A percentile compares a stretch with the other conserved stretches of the same genome.
Conservation (phyloP, 768 basidiomycete genomes). For the Obba rivulosa region DNA sequence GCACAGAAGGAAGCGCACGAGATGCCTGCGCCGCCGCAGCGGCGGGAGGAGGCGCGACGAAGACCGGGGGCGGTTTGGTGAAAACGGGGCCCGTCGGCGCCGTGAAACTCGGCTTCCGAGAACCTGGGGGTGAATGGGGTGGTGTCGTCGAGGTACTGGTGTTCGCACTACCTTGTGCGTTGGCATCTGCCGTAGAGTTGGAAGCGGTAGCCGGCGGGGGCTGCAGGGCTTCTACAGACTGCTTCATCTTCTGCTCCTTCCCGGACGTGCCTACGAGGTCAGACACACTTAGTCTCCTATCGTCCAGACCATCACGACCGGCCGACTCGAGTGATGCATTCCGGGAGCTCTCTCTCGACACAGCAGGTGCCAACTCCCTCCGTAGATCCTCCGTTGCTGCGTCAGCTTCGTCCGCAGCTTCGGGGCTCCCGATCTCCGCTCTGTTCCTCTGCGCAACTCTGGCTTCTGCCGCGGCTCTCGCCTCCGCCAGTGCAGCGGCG, state of each 20-base stretch:
- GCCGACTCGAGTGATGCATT: background rate
- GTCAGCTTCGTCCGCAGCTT: slow-evolving; percentile 3
- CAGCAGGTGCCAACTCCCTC: background rate
- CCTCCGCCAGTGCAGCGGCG: slow-evolving; percentile 63
- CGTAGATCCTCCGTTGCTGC: slow-evolving; percentile 4
- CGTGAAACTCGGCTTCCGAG: slow-evolving; percentile 11
- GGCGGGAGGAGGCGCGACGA: slow-evolving; percentile 43
- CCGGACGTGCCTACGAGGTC: slow-evolving; percentile 39
- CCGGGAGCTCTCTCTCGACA: background rate
- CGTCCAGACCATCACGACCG: background rate
- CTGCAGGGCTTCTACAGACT: background rate
- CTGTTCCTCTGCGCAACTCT: slow-evolving; percentile 61
- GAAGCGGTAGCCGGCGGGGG: background rate
- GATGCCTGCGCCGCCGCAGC: slow-evolving; percentile 17
- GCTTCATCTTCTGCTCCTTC: slow-evolving; percentile 13
- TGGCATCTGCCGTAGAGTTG: slow-evolving; percentile 14
- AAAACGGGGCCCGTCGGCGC: slow-evolving; percentile 42
- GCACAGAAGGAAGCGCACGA: background rate
- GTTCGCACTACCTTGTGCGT: slow-evolving; percentile 4
- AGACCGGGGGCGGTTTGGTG: slow-evolving; percentile 42
- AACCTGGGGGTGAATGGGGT: slow-evolving; percentile 45
- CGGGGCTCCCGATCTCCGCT: slow-evolving; percentile 26
- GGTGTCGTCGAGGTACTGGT: slow-evolving; percentile 50
- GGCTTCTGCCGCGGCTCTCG: slow-evolving; percentile 60
- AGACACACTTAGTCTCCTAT: slow-evolving; percentile 49